Evolutionary conservation across 2,329 filamentous ascomycete species (phyloP), one percentile per base, ranked within the genome.

Genomic region (Colletotrichum phormii): DNA sequence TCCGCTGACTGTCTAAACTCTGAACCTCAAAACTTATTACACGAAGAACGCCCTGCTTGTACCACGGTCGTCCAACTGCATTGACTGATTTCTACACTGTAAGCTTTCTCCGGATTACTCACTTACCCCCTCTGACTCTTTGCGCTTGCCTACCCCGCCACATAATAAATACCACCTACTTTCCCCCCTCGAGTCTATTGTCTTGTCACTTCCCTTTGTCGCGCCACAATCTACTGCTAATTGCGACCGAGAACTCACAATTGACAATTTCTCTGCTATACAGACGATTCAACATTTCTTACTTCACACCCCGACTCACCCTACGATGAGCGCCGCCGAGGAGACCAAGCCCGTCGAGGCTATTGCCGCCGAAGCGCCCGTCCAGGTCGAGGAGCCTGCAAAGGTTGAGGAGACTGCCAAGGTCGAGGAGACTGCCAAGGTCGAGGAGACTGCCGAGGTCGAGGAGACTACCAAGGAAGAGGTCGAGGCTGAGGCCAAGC

Each of bases 261-360:
- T 64, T 72, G 29, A 72, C 53, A 31, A 5, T 35, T 12, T 33
- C 29, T 1, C n/a, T 22, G 15, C 26, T 59, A 15, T 37, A 9
- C 35, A 73, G 66, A 70, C 13, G 7, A 61, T 11, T 22, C 33
- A 26, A 24, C 9, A 7, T 5, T 29, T 12, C 6, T 15, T 37
- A 59, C 35, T 35, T 35, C 26, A 29, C 18, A 46, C 15, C 26
- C 54, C 60, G 54, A 46, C 65, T 51, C 31, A 33, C 66, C 24
- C 54, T 77, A 81, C 66, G 66, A 85, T 85, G 83, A 84, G 82
- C 79, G 82, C 81, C 75, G 82, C 83, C 72, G 80, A 81, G 71
- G 79, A 82, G 59, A 78, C 79, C 76, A 85, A 85, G 79, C 80
- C 82, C 65, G 78, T 79, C 57, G 83, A 85, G 79, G 79, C 82